Evolutionary conservation across 2,329 filamentous ascomycete genomes (phyloP).

Genomic region (Drechslerella stenobrocha): DNA sequence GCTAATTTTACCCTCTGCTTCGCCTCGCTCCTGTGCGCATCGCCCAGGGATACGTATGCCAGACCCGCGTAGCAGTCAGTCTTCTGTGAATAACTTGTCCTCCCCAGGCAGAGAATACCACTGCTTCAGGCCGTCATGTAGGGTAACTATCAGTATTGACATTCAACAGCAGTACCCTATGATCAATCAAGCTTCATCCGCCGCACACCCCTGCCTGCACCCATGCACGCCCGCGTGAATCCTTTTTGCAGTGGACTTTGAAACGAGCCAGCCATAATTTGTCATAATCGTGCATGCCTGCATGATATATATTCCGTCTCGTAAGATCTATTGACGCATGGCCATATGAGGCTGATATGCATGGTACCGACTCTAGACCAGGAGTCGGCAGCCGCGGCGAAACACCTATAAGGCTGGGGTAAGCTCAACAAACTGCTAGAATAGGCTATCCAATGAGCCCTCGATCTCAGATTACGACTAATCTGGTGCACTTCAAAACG

Average conservation of each 20-base stretch:
- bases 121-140: background rate
- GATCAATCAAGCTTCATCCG: background rate
- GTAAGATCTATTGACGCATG: conserved; percentile 5
- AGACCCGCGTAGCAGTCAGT: conserved; percentile 43
- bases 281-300: conserved; percentile 22
- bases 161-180: background rate
- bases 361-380: too few relatives aligned
- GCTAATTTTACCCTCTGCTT: conserved; percentile 47
- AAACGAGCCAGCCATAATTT: conserved; percentile 19
- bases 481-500: too few relatives aligned
- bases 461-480: too few relatives aligned
- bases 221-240: conserved; percentile 2
- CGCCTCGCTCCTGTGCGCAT: conserved; percentile 31
- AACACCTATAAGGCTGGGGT: background rate
- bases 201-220: background rate
- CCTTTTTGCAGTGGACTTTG: conserved; percentile 15
- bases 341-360: conserved; percentile 6
- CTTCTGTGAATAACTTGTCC: background rate
- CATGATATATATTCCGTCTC: background rate
- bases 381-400: conserved; percentile 25
- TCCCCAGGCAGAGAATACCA: conserved; percentile 7
- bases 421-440: too few relatives aligned
- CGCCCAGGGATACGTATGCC: conserved; percentile 27
- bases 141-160: background rate
- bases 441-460: too few relatives aligned